A percentile compares a stretch with the other conserved stretches of the same genome.
Evolutionary conservation across 2,329 filamentous ascomycete species (phyloP).

Genomic region (Curvularia hawaiiensis): DNA sequence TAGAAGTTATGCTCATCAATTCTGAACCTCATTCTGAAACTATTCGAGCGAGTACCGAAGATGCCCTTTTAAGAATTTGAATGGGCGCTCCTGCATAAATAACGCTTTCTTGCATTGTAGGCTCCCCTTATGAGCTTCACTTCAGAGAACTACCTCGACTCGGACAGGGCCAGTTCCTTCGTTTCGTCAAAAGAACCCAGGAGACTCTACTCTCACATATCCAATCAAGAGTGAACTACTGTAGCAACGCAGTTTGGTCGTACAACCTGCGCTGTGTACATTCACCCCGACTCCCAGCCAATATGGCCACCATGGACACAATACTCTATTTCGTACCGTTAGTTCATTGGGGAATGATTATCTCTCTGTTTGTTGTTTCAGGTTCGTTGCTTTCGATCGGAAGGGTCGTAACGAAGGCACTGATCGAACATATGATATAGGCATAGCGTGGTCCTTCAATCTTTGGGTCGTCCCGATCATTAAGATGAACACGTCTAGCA

Average conservation of each 20-base stretch:
- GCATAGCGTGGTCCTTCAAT: conserved; percentile 10
- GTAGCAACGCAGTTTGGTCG: neutral
- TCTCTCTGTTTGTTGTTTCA: neutral
- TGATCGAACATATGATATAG: neutral
- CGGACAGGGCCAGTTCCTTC: too few relatives aligned
- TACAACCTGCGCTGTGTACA: neutral
- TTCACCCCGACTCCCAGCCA: neutral
- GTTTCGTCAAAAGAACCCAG: neutral
- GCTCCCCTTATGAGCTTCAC: neutral
- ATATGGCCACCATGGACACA: neutral
- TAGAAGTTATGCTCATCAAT: neutral
- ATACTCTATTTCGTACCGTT: neutral
- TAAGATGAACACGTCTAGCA: conserved; percentile 8
- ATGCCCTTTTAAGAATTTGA: neutral
- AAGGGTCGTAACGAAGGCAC: neutral
- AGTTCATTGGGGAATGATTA: conserved; percentile 1
- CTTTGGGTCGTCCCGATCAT: conserved; percentile 12
- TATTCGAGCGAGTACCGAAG: neutral
- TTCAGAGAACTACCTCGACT: neutral
- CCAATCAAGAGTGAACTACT: neutral
- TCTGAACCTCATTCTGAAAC: neutral
- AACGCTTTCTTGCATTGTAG: neutral
- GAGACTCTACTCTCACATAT: neutral
- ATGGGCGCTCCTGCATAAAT: neutral
- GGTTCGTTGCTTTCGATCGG: neutral